These are phyloP conservation scores for Penicillium macrosclerotiorum DNA, from an alignment of 495 filamentous ascomycete species.

Conservation along the genomic window DNA sequence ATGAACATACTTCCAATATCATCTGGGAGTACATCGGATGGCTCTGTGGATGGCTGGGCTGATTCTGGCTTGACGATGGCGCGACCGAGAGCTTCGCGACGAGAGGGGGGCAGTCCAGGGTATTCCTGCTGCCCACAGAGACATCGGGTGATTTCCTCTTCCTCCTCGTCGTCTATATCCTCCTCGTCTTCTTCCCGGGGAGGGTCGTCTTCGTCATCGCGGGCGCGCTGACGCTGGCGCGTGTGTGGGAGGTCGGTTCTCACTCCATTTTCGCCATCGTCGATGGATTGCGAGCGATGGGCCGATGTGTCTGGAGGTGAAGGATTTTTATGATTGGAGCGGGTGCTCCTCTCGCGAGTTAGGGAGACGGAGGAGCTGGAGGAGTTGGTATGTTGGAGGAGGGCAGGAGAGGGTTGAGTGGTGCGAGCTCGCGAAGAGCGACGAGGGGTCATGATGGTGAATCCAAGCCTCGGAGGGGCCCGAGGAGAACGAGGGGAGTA, in stretches of 20 bases:
- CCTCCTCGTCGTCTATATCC: conserved; percentile 64
- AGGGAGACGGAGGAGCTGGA: conserved; percentile 74
- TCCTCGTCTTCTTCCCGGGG: conserved; percentile 59
- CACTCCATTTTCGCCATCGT: conserved; percentile 57
- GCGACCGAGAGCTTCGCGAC: conserved; percentile 56
- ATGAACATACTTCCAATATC: conserved; percentile 94
- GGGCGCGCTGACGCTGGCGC: conserved; percentile 68
- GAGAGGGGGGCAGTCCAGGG: conserved; percentile 74
- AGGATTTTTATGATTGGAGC: conserved; percentile 66
- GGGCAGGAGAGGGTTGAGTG: conserved; percentile 65
- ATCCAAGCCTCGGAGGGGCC: neutral
- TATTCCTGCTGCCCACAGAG: conserved; percentile 94
- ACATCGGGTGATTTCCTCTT: conserved; percentile 92
- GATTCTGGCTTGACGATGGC: conserved; percentile 61
- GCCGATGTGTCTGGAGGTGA: conserved; percentile 73
- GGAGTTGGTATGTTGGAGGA: conserved; percentile 68
- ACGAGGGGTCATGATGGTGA: conserved; percentile 63
- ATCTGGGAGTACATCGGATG: conserved; percentile 60
- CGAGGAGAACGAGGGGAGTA: conserved; percentile 3
- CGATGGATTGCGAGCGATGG: conserved; percentile 76
- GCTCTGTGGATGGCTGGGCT: conserved; percentile 27
- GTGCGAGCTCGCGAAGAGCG: conserved; percentile 89
- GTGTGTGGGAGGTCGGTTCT: conserved; percentile 66
- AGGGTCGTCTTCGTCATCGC: conserved; percentile 57
- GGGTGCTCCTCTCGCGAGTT: conserved; percentile 66